These are phyloP conservation scores for Fusarium oligoseptatum DNA, from an alignment of 2,329 filamentous ascomycete species.

Conservation along the genomic window DNA sequence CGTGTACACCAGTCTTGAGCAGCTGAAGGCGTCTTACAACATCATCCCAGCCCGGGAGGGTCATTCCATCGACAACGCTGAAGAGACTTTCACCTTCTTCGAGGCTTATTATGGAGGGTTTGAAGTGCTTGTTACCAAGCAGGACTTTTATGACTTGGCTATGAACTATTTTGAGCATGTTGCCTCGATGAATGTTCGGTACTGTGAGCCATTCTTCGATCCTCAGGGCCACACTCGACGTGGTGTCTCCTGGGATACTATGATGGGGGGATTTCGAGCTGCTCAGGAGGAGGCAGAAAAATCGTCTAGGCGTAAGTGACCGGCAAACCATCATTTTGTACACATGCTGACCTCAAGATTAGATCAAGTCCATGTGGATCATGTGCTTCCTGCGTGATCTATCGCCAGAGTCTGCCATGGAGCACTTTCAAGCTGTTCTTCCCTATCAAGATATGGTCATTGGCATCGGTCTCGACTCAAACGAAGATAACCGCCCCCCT, in stretches of 20 bases:
- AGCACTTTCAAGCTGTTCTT: conserved; percentile 62
- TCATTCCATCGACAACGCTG: conserved; percentile 26
- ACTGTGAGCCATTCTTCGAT: conserved; percentile 84
- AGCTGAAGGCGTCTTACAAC: conserved; percentile 23
- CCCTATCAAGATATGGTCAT: conserved; percentile 56
- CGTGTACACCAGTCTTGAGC: conserved; percentile 11
- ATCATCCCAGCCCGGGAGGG: conserved; percentile 48
- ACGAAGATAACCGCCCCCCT: conserved; percentile 60
- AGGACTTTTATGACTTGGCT: conserved; percentile 79
- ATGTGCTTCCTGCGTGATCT: conserved; percentile 80
- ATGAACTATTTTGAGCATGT: conserved; percentile 78
- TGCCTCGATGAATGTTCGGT: conserved; percentile 72
- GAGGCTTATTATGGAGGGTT: conserved; percentile 84
- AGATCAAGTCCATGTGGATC: conserved; percentile 67
- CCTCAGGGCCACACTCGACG: conserved; percentile 78
- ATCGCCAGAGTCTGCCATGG: conserved; percentile 77
- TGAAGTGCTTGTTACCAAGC: conserved; percentile 73
- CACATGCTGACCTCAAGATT: rapidly evolving
- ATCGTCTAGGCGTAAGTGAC: neutral
- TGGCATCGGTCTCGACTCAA: conserved; percentile 61
- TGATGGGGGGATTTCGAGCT: conserved; percentile 71
- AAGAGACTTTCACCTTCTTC: conserved; percentile 63
- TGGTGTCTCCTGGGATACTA: conserved; percentile 70
- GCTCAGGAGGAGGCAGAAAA: conserved; percentile 68
- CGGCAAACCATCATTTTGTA: rapidly evolving